Evolutionary conservation across 1,139 yeast genomes (phyloP).

Genomic region (Pichia sp.): DNA sequence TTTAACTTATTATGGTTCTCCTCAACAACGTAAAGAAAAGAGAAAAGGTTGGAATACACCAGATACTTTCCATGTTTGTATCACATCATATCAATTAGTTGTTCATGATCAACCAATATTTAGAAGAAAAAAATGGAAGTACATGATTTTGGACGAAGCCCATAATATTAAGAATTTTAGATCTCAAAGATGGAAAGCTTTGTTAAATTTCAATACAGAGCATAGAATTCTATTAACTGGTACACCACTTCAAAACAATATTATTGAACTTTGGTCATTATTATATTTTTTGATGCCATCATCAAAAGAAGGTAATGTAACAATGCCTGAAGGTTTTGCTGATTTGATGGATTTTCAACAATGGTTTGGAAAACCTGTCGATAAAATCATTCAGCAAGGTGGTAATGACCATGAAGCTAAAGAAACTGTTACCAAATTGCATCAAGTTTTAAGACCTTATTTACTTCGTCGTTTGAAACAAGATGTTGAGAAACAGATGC

Average conservation of each 20-base stretch:
- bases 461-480: constrained; percentile 84
- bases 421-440: constrained; percentile 80
- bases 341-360: constrained; percentile 92
- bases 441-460: constrained; percentile 91
- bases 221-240: constrained; percentile 87
- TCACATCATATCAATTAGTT: constrained; percentile 92
- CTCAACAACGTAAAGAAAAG: constrained; percentile 92
- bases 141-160: constrained; percentile 97
- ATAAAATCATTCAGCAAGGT: constrained; percentile 77
- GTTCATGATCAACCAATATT: constrained; percentile 95
- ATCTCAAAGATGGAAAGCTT: constrained; percentile 95
- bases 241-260: constrained; percentile 88
- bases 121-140: constrained; percentile 88
- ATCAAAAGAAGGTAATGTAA: constrained; percentile 45
- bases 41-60: constrained; percentile 98
- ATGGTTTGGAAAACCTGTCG: constrained; percentile 98
- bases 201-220: constrained; percentile 87
- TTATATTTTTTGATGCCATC: constrained; percentile 95
- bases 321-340: constrained; percentile 95
- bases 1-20: constrained; percentile 94
- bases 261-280: constrained; percentile 91
- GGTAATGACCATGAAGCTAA: constrained; percentile 64
- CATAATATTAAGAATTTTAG: constrained; percentile 95
- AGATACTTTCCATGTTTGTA: constrained; percentile 93
- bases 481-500: constrained; percentile 99